Base-by-base conservation (phyloP, 2,329 filamentous ascomycete species). In the Trichoderma oligosporum region DNA sequence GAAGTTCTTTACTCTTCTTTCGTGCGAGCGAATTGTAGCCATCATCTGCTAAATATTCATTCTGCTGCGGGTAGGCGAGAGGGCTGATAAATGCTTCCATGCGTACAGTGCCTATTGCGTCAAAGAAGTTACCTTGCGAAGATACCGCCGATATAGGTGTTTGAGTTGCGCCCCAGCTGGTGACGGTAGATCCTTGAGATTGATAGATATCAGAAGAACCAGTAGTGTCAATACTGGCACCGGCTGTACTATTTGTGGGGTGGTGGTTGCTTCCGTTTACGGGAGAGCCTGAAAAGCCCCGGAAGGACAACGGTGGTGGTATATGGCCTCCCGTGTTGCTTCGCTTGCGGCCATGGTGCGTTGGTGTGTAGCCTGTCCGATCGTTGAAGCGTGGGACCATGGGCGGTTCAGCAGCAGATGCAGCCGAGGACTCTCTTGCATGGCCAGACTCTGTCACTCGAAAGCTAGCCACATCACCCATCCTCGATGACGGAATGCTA, bases 1-100 rank as follows among this genome's bases (percentile, higher is more conserved):
- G 72, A 14, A 74, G 64, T 62, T 84, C 82, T 66, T 83, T 83
- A 69, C 80, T 84, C 33, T 81, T 73, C 57, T 80, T 71, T 8
- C 82, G 74, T 4, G 75, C 74, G 4, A 74, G 69, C 45, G 77
- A 74, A 49, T 74, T 72, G 60, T 76, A 73, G 61, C 83, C 80
- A 20, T 74, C 70, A 61, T 82, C 80, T 54, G 79, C 75, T 0
- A 76, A 73, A 39, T 74, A 71, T 11, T 80, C 78, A 11, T 75
- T 73, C 52, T 78, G 74, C 25, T 74, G 73, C 2, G 74, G 74
- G 60, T 78, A 76, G 1, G 81, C 76, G 9, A 86, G 70, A 0
- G 84, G 84, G 64, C 78, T 84, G 63, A 99, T 95, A 70, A 97
- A 99, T 0, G 94, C 94, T 71, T 97, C 93, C 93, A 99, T 97